Conservation (phyloP, 164 flowering plant genomes). For the Liriodendron chinense region DNA sequence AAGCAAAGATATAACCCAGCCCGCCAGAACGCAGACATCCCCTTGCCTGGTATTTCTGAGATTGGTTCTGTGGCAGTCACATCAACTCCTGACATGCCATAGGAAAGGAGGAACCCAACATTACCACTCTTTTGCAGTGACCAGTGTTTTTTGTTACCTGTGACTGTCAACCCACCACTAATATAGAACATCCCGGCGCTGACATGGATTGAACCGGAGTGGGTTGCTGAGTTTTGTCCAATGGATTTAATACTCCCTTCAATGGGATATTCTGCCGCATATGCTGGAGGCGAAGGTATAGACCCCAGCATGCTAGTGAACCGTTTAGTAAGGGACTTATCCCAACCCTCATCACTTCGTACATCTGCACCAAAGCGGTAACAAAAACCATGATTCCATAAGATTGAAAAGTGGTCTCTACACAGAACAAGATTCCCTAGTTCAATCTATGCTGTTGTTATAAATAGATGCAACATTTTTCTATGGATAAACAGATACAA, state of each 20-base stretch:
- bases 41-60: constrained; percentile 31
- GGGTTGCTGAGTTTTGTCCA: constrained; percentile 31
- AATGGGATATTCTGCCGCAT: constrained; percentile 51
- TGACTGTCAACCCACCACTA: constrained; percentile 18
- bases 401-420: not conserved
- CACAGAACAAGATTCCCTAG: too few species aligned
- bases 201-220: constrained; percentile 47
- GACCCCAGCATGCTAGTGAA: constrained; percentile 47
- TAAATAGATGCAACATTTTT: too few species aligned
- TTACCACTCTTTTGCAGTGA: constrained; percentile 33
- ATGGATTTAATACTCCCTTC: constrained; percentile 32
- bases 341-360: constrained; percentile 13
- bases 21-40: constrained; percentile 22
- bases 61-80: not conserved
- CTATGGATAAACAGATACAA: too few species aligned
- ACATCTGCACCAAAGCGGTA: constrained; percentile 35
- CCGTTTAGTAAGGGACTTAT: constrained; percentile 30
- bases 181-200: constrained; percentile 51
- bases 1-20: constrained; percentile 34
- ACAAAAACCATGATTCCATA: constrained; percentile 2
- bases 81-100: constrained; percentile 23
- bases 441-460: too few species aligned
- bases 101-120: constrained; percentile 35
- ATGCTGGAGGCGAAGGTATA: constrained; percentile 63
- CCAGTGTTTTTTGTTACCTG: constrained; percentile 30